Percentiles rank a stretch among this genome's conserved stretches.
Evolutionary conservation across 2,329 filamentous ascomycete species (phyloP).

Genomic region (Aschersonia sp.): DNA sequence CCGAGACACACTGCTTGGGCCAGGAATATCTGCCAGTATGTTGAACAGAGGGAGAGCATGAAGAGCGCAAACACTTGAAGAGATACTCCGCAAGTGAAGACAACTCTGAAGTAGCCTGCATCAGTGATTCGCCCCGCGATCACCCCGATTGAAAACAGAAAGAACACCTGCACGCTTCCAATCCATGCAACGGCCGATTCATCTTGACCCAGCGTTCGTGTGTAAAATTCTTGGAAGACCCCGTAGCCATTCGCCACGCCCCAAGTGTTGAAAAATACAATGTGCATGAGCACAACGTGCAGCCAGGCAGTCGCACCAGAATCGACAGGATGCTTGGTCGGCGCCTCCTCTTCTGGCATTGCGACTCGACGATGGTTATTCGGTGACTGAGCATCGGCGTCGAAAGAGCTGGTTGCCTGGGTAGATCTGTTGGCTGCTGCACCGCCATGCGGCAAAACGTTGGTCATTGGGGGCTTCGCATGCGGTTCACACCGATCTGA

Average conservation of each 20-base stretch:
- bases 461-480: no score
- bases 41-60: conserved; percentile 26
- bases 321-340: conserved; percentile 7
- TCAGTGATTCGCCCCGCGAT: conserved; percentile 34
- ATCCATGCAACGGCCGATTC: conserved; percentile 27
- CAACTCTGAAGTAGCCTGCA: conserved; percentile 29
- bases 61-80: conserved; percentile 31
- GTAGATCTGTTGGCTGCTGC: no score
- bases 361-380: no score
- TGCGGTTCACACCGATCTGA: no score
- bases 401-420: no score
- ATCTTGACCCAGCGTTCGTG: conserved; percentile 18
- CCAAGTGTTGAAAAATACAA: conserved; percentile 22
- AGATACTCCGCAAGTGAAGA: conserved; percentile 23
- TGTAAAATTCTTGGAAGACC: conserved; percentile 38
- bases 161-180: conserved; percentile 34
- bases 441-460: no score
- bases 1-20: conserved; percentile 37
- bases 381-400: no score
- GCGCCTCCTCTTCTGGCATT: no score
- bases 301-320: conserved; percentile 21
- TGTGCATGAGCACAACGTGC: conserved; percentile 20
- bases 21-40: conserved; percentile 39
- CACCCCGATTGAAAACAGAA: conserved; percentile 32
- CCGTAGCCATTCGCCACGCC: conserved; percentile 34